Evolutionary conservation across 352 stramenopile genomes (phyloP), one percentile per base, ranked within the genome.

Genomic region (Phytophthora sojae): DNA sequence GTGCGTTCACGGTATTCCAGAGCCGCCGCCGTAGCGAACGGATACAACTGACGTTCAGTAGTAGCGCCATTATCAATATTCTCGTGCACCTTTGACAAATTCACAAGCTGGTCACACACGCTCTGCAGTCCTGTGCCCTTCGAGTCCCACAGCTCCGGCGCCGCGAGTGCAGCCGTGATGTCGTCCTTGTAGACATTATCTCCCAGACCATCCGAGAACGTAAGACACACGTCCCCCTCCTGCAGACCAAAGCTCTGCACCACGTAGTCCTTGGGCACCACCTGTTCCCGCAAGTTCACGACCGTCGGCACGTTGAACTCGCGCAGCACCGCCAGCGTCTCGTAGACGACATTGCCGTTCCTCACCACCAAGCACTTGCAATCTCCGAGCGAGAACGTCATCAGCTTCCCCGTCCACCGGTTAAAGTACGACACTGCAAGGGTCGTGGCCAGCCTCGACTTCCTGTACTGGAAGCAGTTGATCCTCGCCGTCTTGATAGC

Each of bases 171-270:
- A 2, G 56, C 62, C 11, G 81, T 58, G 35, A 95, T 79, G 52
- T 95, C 86, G 44, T 92, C 82, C 58, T 92, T 91, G 76, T 92
- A 95, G 26, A 95, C 42, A 57, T 95, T 95, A 61, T 95, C 88
- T 61, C 80, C 84, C 42, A 95, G 51, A 45, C 88, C 88, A 49
- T 95, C 88, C 12, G 84, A 92, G 61, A 95, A 94, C 2, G 84
- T 92, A 14, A 95, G 65, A 70, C 84, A 87, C 11, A 92, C 55
- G 61, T 94, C 88, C 2, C 74, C 67, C 11, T 83, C 55, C 44
- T 80, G 75, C 4, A 95, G 58, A 2, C 72, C 61, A 62, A 90
- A 90, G 63, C 64, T 90, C 71, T 95, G 83, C 49, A 95, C 82
- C 3, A 92, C 75, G 42, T 91, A 95, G 42, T 93, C 85, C 19